Evolutionary conservation across 2,329 filamentous ascomycete genomes (phyloP), one percentile per base, ranked within the genome.

Genomic region (Cercospora beticola): DNA sequence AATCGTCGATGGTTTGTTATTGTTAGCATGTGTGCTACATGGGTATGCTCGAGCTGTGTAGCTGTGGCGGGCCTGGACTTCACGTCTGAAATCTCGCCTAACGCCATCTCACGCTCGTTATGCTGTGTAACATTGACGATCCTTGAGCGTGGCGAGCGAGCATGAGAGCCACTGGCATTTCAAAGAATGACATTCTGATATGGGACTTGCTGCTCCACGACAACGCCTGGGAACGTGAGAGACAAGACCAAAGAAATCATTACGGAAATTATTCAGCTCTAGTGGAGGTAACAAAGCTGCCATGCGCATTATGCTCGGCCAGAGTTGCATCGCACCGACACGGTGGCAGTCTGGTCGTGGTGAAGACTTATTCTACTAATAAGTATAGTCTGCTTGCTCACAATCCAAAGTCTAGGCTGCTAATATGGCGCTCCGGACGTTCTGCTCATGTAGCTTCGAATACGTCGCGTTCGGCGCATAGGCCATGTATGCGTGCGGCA

Each of bases 401-500:
- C 26, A 28, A 28, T 28, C 26, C 6, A 28, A 28, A 4, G 26
- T 28, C 26, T 28, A 28, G 26, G 26, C 26, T 28, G 26, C 26
- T 28, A 28, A 62, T 9, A 68, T 61, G 7, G 68, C 70, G 18
- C 31, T 66, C 56, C 64, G 23, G 28, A 70, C 62, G 60, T 73
- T 74, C 52, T 60, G 59, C 40, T 59, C 31, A 23, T 67, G 60
- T 46, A 61, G 43, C 59, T 73, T 71, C 36, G 69, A 68, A 30
- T 66, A 68, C 4, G 31, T 66, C 10, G 68, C 68, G n/a, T 70
- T 46, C 36, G 71, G 67, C 8, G 69, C 73, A 18, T 70, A 62
- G 5, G 30, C 60, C 65, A 83, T 80, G 67, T 81, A 83, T 6
- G 71, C 76, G 76, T 84, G 81, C 36, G 78, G 80, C n/a, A 80